A percentile compares a stretch with the other conserved stretches of the same genome.
Evolutionary conservation across 768 basidiomycete genomes (phyloP).

Genomic region (Pleurotus eryngii): DNA sequence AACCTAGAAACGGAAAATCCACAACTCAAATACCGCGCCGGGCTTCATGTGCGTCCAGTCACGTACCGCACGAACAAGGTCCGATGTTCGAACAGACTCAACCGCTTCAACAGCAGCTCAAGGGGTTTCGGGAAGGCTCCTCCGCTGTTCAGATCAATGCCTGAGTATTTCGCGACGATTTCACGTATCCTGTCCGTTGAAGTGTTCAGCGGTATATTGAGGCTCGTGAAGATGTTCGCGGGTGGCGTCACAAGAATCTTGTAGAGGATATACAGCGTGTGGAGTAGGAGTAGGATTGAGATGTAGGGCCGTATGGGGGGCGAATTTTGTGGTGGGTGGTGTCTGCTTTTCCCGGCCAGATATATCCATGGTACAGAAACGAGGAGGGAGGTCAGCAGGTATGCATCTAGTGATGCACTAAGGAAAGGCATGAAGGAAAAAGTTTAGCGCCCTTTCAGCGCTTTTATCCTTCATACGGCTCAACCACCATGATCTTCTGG

Average conservation of each 20-base stretch:
- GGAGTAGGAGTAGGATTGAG: slow-evolving; percentile 40
- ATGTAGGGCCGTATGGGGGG: slow-evolving; percentile 21
- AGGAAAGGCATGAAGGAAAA: neutral
- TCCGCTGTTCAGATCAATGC: slow-evolving; percentile 22
- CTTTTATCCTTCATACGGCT: too few species aligned
- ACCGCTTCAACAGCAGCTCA: slow-evolving; percentile 49
- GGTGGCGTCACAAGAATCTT: slow-evolving; percentile 45
- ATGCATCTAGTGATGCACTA: slow-evolving; percentile 7
- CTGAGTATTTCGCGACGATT: slow-evolving; percentile 37
- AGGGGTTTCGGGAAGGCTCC: slow-evolving; percentile 41
- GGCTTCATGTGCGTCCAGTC: neutral
- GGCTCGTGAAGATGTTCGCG: slow-evolving; percentile 56
- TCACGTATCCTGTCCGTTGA: slow-evolving; percentile 50
- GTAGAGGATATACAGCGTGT: slow-evolving; percentile 50
- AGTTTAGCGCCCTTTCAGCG: too few species aligned
- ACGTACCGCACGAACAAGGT: slow-evolving; percentile 56
- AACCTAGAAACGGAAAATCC: slow-evolving; percentile 39
- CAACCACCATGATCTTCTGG: too few species aligned
- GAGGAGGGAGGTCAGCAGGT: slow-evolving; percentile 4
- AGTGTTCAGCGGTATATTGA: slow-evolving; percentile 53
- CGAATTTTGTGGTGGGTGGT: slow-evolving; percentile 11
- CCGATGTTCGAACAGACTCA: slow-evolving; percentile 57
- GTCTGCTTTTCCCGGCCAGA: slow-evolving; percentile 6
- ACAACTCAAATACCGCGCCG: too few species aligned
- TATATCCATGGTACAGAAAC: slow-evolving; percentile 13